These are phyloP conservation scores for Colletotrichum tropicale DNA, from an alignment of 2,329 filamentous ascomycete genomes.

Conservation along the genomic window DNA sequence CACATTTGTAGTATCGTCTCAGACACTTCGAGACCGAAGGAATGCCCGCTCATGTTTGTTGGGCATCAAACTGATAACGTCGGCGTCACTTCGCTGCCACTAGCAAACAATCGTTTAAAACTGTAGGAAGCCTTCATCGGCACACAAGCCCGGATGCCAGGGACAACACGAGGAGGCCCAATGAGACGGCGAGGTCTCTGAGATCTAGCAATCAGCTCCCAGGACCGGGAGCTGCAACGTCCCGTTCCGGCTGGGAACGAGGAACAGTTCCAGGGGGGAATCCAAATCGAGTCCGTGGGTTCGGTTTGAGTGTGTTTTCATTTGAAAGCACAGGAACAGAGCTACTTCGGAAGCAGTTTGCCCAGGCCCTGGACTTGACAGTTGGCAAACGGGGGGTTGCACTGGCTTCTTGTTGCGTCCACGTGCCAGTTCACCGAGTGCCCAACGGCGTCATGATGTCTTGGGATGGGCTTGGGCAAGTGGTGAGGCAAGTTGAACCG, in stretches of 20 bases:
- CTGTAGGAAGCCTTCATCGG: slow-evolving; percentile 1
- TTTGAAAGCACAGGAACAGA: neutral
- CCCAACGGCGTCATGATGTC: neutral
- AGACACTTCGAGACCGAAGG: neutral
- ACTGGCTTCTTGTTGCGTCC: neutral
- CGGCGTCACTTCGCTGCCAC: slow-evolving; percentile 10
- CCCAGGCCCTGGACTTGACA: neutral
- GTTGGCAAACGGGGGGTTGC: slow-evolving; percentile 3
- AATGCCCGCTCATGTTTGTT: neutral
- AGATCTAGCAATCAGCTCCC: slow-evolving; percentile 2
- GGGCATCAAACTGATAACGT: neutral
- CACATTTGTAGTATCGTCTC: slow-evolving; percentile 9
- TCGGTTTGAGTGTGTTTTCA: neutral
- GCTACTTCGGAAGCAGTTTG: neutral
- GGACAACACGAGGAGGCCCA: neutral
- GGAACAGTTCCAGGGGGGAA: neutral
- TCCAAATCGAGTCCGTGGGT: neutral
- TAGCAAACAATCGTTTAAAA: neutral
- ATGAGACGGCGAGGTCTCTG: neutral
- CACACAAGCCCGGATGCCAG: neutral
- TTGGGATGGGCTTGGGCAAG: neutral
- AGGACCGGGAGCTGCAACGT: neutral
- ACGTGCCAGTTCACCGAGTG: neutral
- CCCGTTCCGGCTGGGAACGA: slow-evolving; percentile 9
- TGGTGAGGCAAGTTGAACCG: neutral